Conservation (phyloP, 257 asterid species). For the Linaria vulgaris region DNA sequence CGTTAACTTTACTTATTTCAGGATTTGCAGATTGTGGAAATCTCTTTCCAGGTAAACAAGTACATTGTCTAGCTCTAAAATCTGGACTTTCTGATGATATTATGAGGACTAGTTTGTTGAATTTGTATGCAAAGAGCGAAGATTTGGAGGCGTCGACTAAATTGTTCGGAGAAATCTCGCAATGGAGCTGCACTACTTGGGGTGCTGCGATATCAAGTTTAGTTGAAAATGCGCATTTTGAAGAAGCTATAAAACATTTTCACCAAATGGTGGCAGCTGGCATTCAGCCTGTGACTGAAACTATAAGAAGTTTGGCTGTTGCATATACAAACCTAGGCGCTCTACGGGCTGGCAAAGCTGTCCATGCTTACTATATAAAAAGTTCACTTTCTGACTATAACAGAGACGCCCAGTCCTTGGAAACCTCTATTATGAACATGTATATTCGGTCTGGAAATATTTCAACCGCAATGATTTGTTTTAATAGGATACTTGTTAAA, state of each 20-base stretch:
- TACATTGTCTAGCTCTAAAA: constrained; percentile 47
- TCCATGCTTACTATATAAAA: constrained; percentile 40
- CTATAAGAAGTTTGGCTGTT: constrained; percentile 31
- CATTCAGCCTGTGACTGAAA: constrained; percentile 32
- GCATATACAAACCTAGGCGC: constrained; percentile 35
- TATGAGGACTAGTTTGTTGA: constrained; percentile 34
- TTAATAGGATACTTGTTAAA: constrained; percentile 32
- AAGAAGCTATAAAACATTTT: constrained; percentile 33
- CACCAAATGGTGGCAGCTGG: constrained; percentile 30
- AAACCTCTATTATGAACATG: constrained; percentile 49
- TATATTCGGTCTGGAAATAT: constrained; percentile 47
- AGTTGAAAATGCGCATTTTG: constrained; percentile 29
- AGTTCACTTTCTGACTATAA: constrained; percentile 9
- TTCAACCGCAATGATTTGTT: constrained; percentile 38
- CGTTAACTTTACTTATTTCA: constrained; percentile 38
- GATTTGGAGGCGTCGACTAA: constrained; percentile 27
- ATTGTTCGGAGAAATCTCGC: constrained; percentile 32
- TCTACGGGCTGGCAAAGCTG: constrained; percentile 37
- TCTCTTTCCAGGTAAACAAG: constrained; percentile 23
- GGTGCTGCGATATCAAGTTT: constrained; percentile 28
- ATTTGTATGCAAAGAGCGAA: constrained; percentile 39
- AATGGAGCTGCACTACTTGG: constrained; percentile 27
- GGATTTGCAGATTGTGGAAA: constrained; percentile 30
- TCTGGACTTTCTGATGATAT: constrained; percentile 42
- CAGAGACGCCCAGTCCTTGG: constrained; percentile 25